Base-by-base conservation (phyloP, 2,329 filamentous ascomycete genomes). In the Cordyceps tenuipes region DNA sequence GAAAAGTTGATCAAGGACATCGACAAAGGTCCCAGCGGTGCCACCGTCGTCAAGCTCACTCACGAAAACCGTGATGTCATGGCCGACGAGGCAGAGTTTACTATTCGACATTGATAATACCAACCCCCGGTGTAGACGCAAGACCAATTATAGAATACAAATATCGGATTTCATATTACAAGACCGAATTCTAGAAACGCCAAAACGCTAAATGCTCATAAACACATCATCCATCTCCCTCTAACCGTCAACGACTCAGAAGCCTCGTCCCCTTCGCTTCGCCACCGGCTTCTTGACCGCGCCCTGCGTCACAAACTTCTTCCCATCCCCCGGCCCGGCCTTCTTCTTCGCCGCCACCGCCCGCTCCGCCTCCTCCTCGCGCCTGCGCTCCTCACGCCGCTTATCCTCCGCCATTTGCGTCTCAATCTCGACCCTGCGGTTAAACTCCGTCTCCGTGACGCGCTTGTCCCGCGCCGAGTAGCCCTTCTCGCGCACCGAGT, bases 401-500 rank as follows among this genome's bases (percentile, higher is more conserved):
- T 91, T 90, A 70, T 97, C 92, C 64, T 88, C 86, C 0, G 88
- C 91, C 89, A 97, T 97, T 74, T 96, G 85, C 3, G 88, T 81
- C 76, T 97, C 92, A 63, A 97, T 92, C 74, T 97, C 92, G 82
- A 96, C 91, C 73, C 89, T 91, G 56, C 85, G 81, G 70, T 96
- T 97, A 72, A 96, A 96, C 71, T 97, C 93, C 17, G 86, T 87
- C 75, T 97, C 93, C 0, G 88, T 93, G 52, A 96, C 84, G 58
- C 90, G 83, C 74, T 91, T 93, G 68, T 96, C 89, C 29, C 90
- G 82, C 13, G 87, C 85, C 15, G 90, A 96, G 71, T 96, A 99
- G 1, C 93, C 94, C 75, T 99, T 99, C 75, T 97, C 93, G 76
- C 96, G 97, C 69, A 99, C 83, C 1, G 89, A 94, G 74, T 97